phyloP scores from a whole-genome alignment of 2,329 filamentous ascomycete genomes.

The Fusarium tupiense region DNA sequence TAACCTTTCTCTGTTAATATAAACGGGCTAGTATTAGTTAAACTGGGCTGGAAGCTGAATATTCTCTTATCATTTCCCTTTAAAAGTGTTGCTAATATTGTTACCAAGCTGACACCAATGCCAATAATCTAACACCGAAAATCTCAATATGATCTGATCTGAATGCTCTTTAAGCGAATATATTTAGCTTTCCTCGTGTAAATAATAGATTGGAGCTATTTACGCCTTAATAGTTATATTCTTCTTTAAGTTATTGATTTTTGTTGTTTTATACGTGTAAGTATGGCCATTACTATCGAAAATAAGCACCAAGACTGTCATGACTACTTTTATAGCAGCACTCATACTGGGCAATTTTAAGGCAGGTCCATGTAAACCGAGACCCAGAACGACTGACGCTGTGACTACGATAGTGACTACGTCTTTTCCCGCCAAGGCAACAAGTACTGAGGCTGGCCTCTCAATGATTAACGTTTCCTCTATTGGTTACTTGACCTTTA shows the following conservation, averaged over 20 bases:
- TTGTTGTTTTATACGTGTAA: neutral
- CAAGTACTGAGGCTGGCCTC: neutral
- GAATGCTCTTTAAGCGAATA: neutral
- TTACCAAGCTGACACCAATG: neutral
- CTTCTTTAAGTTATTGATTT: neutral
- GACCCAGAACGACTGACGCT: neutral
- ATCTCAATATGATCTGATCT: neutral
- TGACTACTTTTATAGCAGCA: neutral
- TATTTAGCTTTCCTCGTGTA: neutral
- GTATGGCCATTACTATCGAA: neutral
- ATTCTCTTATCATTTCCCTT: neutral
- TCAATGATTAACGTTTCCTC: neutral
- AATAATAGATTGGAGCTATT: neutral
- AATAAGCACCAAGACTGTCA: neutral
- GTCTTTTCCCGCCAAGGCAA: no score
- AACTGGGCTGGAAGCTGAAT: neutral
- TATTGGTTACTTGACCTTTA: neutral
- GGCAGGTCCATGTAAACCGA: neutral
- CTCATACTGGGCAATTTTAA: rapidly evolving
- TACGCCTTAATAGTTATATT: neutral
- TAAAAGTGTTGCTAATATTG: neutral
- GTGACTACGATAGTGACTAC: rapidly evolving
- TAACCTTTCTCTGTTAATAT: neutral
- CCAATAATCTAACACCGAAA: neutral
- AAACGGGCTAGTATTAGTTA: neutral